Conservation (phyloP, 192 early-diverging fungal species). For the Podila horticola region DNA sequence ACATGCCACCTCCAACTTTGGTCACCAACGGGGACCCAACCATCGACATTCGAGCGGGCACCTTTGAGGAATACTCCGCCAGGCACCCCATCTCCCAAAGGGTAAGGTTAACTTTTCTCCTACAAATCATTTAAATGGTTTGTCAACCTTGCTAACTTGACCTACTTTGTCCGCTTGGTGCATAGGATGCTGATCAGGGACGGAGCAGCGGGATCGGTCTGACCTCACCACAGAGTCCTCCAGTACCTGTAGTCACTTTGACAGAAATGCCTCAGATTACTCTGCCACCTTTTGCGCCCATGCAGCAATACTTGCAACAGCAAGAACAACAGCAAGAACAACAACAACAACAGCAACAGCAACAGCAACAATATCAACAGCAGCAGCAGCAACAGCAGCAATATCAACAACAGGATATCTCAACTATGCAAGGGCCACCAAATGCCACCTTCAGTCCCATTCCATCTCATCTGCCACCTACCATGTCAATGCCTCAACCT, state of each 20-base stretch:
- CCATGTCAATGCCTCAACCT: not conserved
- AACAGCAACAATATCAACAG: slow-evolving; percentile 1
- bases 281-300: slow-evolving; percentile 38
- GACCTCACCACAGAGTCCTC: not conserved
- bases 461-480: not conserved
- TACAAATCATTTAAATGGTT: not conserved
- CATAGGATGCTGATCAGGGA: slow-evolving; percentile 10
- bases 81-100: slow-evolving; percentile 6
- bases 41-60: slow-evolving; percentile 21
- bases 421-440: not conserved
- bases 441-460: not conserved
- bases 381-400: slow-evolving; percentile 16
- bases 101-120: not conserved
- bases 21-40: slow-evolving; percentile 32
- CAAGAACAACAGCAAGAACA: slow-evolving; percentile 11
- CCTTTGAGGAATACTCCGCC: slow-evolving; percentile 38
- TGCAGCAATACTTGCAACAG: slow-evolving; percentile 36
- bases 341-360: slow-evolving; percentile 22
- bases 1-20: slow-evolving; percentile 51
- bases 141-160: too few relatives aligned
- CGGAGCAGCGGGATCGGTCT: not conserved
- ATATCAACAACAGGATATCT: not conserved
- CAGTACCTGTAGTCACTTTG: slow-evolving; percentile 18
- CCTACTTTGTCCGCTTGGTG: not conserved
- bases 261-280: slow-evolving; percentile 50